Base-by-base conservation (phyloP, 2,329 filamentous ascomycete species). In the Fusarium sp. region DNA sequence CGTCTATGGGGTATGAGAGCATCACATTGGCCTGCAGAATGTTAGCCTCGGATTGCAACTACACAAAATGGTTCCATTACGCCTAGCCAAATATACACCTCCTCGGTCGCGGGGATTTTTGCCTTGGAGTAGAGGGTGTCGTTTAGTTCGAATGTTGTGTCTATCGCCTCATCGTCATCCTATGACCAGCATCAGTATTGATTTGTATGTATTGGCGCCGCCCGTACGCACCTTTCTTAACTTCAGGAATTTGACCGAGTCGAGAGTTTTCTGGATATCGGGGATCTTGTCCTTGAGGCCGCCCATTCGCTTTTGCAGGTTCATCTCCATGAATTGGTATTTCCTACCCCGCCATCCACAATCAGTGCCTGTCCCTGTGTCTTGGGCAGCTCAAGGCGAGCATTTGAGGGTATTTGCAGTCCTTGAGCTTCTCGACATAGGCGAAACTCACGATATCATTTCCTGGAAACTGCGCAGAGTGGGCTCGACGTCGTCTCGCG, bases 271-370 rank as follows among this genome's bases (percentile, higher is more conserved):
- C 75, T 93, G 90, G 69, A 99, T 98, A 78, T 99, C 96, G 0
- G 96, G 96, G 71, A 99, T 94, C 83, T 98, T 99, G 76, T 97
- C 94, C 75, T 90, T 92, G 56, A 99, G 83, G 3, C 94, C 94
- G 6, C 86, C 84, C 53, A 92, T 90, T 47, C 96, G 88, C 67
- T 93, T 87, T 79, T 97, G 91, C 61, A 96, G 92, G 80, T 97
- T 98, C 77, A 91, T 85, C 82, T 98, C 94, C 96, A 99, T 99
- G 82, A 98, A 99, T 80, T 98, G 96, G 83, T 99, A 99, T 86
- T 99, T 99, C 73, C 94, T 97, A 77, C 78, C 77, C 80, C 80
- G 14, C 60, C 56, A 41, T 43, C 35, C 46, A 45, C 45, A 47
- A 68, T 73, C 62, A 74, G 65, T 50, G 52, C 58, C 57, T 56